These are phyloP conservation scores for Hyphopichia burtonii DNA, from an alignment of 1,139 yeast species.

Conservation along the genomic window DNA sequence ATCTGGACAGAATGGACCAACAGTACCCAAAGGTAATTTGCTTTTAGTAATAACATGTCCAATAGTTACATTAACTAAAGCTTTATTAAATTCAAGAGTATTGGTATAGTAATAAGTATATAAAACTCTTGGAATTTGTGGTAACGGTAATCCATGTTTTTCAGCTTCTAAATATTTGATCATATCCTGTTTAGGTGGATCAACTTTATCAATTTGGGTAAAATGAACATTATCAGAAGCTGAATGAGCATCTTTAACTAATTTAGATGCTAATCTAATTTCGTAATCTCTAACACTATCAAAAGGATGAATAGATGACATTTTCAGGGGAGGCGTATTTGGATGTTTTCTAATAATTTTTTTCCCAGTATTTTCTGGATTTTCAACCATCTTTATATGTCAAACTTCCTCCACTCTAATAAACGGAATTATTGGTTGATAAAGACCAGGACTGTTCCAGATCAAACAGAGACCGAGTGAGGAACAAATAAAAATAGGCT, in stretches of 20 bases:
- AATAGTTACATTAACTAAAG: slow-evolving; percentile 65
- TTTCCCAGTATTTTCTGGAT: no score
- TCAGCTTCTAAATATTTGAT: slow-evolving; percentile 69
- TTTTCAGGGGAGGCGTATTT: no score
- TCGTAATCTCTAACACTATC: slow-evolving; percentile 70
- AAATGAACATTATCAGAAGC: slow-evolving; percentile 58
- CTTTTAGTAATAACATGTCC: slow-evolving; percentile 63
- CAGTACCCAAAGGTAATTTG: slow-evolving; percentile 58
- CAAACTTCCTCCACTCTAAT: no score
- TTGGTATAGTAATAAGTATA: slow-evolving; percentile 66
- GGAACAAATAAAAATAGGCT: neutral
- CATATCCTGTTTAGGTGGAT: slow-evolving; percentile 82
- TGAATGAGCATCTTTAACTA: slow-evolving; percentile 57
- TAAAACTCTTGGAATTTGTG: slow-evolving; percentile 62
- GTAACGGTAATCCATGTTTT: slow-evolving; percentile 55
- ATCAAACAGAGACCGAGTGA: no score
- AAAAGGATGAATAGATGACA: slow-evolving; percentile 47
- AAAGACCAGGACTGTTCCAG: no score
- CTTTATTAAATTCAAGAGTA: slow-evolving; percentile 63
- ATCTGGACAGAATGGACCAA: slow-evolving; percentile 74
- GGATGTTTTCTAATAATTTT: no score
- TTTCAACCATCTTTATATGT: no score
- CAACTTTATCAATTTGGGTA: slow-evolving; percentile 69
- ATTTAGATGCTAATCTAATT: slow-evolving; percentile 60
- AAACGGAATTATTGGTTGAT: no score